Percentiles rank a stretch among this genome's conserved stretches.
Evolutionary conservation across 164 flowering plant species (phyloP).

Genomic region (Stephania japonica): DNA sequence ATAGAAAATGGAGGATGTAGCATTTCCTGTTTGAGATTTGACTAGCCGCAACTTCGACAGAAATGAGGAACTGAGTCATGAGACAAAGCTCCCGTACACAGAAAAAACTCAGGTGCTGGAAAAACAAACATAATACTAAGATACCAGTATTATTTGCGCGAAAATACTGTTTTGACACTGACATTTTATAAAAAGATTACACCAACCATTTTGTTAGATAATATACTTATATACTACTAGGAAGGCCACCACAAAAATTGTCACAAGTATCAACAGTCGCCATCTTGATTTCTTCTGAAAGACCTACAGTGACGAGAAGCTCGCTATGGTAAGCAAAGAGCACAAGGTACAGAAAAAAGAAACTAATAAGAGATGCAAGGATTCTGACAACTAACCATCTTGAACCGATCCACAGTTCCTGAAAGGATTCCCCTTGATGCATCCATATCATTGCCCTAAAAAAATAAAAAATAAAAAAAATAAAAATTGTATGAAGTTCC

Average conservation of each 20-base stretch:
- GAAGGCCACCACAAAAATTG: constrained; percentile 42
- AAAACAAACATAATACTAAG: neutral
- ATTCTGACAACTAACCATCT: constrained; percentile 39
- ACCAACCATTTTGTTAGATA: constrained; percentile 45
- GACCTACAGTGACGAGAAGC: constrained; percentile 34
- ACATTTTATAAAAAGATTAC: neutral
- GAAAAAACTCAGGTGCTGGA: neutral
- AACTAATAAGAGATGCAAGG: neutral
- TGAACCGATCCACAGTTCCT: constrained; percentile 81
- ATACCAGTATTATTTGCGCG: neutral
- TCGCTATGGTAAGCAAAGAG: neutral
- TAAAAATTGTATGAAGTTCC: neutral
- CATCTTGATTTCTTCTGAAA: constrained; percentile 72
- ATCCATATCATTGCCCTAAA: constrained; percentile 84
- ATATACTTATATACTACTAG: constrained; percentile 48
- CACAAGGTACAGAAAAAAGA: neutral
- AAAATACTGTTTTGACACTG: neutral
- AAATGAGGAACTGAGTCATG: neutral
- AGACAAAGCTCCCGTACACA: neutral
- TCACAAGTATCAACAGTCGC: constrained; percentile 49
- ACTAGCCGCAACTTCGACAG: neutral
- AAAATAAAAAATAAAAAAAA: constrained; percentile 2
- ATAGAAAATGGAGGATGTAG: neutral
- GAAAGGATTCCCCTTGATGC: constrained; percentile 78
- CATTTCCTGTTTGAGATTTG: neutral